phyloP scores from a whole-genome alignment of 2,329 filamentous ascomycete genomes.

The Ceratocystis eucalypticola region DNA sequence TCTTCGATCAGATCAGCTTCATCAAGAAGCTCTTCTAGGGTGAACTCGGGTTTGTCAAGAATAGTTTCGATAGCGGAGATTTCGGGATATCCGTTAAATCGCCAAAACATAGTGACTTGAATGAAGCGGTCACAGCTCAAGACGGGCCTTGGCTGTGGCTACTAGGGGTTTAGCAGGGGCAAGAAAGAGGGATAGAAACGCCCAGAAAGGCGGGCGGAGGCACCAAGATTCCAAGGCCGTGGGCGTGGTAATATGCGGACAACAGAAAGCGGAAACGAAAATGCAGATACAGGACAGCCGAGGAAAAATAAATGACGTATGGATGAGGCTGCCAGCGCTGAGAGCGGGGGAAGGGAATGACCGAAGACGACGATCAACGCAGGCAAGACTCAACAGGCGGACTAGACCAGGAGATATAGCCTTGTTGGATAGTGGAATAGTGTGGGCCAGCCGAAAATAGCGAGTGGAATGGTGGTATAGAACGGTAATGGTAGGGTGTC shows the following conservation, averaged over 20 bases:
- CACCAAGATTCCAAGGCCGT: neutral
- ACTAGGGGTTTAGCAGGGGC: neutral
- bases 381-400: no score
- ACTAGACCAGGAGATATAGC: no score
- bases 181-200: neutral
- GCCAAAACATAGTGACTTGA: constrained; percentile 86
- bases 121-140: constrained; percentile 25
- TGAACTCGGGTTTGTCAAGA: constrained; percentile 91
- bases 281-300: neutral
- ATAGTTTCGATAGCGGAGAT: constrained; percentile 93
- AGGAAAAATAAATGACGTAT: neutral
- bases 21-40: constrained; percentile 87
- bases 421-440: no score
- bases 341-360: no score
- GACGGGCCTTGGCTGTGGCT: constrained; percentile 20
- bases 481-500: neutral
- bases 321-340: no score
- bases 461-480: no score
- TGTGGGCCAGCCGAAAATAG: no score
- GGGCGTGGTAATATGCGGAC: neutral
- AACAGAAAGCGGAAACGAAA: neutral
- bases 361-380: no score
- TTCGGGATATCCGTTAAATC: constrained; percentile 97
- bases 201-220: neutral
- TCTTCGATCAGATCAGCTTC: constrained; percentile 95